phyloP scores from a whole-genome alignment of 148 eudicot genomes.

The Persicaria tinctoria region DNA sequence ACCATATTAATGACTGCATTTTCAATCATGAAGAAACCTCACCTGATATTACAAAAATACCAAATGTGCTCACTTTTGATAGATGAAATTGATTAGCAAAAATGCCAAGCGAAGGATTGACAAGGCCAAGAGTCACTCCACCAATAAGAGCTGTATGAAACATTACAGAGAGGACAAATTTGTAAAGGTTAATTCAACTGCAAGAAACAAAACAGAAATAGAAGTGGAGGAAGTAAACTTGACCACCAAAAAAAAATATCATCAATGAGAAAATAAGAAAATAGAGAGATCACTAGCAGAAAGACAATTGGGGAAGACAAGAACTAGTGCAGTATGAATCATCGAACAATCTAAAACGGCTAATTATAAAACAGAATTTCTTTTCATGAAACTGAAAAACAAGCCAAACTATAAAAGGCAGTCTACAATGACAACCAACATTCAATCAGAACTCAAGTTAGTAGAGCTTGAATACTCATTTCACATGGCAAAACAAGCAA shows the following conservation, averaged over 20 bases:
- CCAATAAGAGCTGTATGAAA: slow-evolving; percentile 65
- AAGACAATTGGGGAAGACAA: background rate
- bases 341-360: background rate
- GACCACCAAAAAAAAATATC: background rate
- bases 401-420: background rate
- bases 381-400: background rate
- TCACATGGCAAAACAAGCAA: background rate
- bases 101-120: slow-evolving; percentile 77
- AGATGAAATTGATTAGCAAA: slow-evolving; percentile 53
- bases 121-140: slow-evolving; percentile 70
- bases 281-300: background rate
- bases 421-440: background rate
- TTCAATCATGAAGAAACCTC: slow-evolving; percentile 15
- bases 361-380: background rate
- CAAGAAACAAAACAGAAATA: background rate
- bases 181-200: background rate
- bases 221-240: background rate
- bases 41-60: slow-evolving; percentile 86
- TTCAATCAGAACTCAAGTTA: background rate
- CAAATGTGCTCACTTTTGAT: slow-evolving; percentile 79
- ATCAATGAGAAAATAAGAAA: background rate
- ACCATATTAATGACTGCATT: background rate
- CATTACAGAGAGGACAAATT: slow-evolving; percentile 2
- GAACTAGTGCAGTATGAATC: background rate
- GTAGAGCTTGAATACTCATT: slow-evolving; percentile 1